A percentile compares a stretch with the other conserved stretches of the same genome.
These are phyloP conservation scores for Hamigera avellanea DNA, from an alignment of 495 filamentous ascomycete species.

Conservation along the genomic window DNA sequence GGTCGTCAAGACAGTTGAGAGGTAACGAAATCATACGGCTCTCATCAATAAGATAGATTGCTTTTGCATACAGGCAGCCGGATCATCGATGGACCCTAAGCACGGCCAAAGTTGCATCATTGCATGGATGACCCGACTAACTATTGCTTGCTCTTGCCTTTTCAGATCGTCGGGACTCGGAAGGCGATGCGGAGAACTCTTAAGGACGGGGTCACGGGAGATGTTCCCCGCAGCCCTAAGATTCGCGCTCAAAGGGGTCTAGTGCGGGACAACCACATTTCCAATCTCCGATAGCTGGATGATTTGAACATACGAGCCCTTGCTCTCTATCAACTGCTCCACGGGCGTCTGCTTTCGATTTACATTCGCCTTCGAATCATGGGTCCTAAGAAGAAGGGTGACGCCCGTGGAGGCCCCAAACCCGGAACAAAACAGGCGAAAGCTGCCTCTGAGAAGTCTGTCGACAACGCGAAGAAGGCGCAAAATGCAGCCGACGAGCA, in stretches of 20 bases:
- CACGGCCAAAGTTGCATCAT: no score
- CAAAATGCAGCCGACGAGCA: conserved; percentile 39
- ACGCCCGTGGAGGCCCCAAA: conserved; percentile 30
- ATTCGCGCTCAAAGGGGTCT: conserved; percentile 14
- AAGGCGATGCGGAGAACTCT: neutral
- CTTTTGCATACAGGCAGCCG: no score
- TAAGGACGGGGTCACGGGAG: neutral
- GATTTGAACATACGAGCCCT: no score
- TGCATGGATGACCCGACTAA: no score
- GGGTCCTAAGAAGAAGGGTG: conserved; percentile 33
- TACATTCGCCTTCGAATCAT: conserved; percentile 13
- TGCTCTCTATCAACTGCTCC: conserved; percentile 4
- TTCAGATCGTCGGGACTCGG: no score
- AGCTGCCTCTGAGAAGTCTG: conserved; percentile 21
- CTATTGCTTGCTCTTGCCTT: no score
- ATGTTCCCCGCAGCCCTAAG: conserved; percentile 15
- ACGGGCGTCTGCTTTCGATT: conserved; percentile 10
- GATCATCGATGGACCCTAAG: no score
- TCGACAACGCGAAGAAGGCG: conserved; percentile 16
- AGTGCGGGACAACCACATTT: conserved; percentile 20
- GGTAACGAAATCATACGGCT: no score
- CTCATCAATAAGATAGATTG: no score
- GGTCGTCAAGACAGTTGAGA: no score
- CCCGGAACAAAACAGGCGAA: conserved; percentile 36
- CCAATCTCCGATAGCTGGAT: no score